Base-by-base conservation (phyloP, 2,329 filamentous ascomycete species). In the Exophiala xenobiotica region DNA sequence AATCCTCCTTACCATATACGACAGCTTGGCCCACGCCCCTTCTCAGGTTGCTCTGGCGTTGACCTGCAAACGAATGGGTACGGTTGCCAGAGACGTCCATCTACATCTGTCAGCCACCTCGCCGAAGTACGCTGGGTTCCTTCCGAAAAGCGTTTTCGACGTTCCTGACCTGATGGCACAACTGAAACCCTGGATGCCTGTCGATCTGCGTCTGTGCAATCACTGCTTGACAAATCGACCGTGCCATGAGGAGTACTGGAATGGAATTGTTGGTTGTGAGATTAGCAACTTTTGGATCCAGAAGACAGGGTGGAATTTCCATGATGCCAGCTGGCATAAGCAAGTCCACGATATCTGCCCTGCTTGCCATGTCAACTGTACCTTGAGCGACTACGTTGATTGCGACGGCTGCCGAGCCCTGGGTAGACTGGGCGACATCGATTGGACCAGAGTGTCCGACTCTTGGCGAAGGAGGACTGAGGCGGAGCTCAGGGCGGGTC, bases 381-480 rank as follows among this genome's bases (percentile, higher is more conserved):
- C 37, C n/a, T 44, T 62, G 47, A 58, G 56, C 26, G 60, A 62
- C 24, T 62, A 53, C 41, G 46, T 56, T n/a, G 57, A 62, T 37
- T 62, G 60, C 39, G 54, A 61, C 26, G 60, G 60, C 19, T 62
- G 60, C 48, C 53, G 60, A 26, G 58, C 58, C n/a, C 50, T 62
- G 33, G 60, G 60, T 5, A 46, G 60, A 45, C 42, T 62, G 7
- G 60, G 60, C 18, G 58, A 62, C 37, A 53, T 62, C 6, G 58
- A 62, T 41, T 62, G 60, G 60, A 37, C 55, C 6, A 46, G 57
- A 35, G 55, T 61, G 6, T 45, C 53, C 6, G 57, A 56, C 20
- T 53, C 49, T 11, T 51, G 42, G 47, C 41, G 54, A 40, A 50
- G 57, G 46, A 50, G 54, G 24, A 57, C 52, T 9, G 58, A 56